Evolutionary conservation across 768 basidiomycete species (phyloP).

Genomic region (Podaxis rugospora): DNA sequence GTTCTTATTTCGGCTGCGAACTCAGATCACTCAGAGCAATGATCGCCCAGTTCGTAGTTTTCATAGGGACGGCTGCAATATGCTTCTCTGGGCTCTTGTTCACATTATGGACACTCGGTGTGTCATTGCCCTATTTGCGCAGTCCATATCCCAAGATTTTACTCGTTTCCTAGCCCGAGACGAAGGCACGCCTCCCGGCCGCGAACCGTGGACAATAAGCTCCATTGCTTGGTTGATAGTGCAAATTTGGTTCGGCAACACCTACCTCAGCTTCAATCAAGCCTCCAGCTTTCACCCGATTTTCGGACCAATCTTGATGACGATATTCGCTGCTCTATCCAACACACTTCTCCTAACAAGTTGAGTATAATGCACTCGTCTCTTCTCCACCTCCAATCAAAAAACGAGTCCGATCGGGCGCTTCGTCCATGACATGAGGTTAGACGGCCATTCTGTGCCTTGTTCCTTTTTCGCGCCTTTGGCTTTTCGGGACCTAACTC

Average conservation of each 20-base stretch:
- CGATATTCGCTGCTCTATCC: constrained; percentile 70
- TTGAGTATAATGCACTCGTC: constrained; percentile 21
- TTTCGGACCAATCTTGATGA: constrained; percentile 78
- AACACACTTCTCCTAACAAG: constrained; percentile 81
- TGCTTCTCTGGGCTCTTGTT: constrained; percentile 78
- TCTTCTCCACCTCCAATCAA: neutral
- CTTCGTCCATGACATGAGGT: neutral
- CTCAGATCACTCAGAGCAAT: constrained; percentile 74
- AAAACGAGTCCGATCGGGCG: constrained; percentile 2
- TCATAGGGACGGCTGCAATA: constrained; percentile 69
- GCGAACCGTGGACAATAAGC: constrained; percentile 32
- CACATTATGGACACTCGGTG: constrained; percentile 44
- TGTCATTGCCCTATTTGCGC: constrained; percentile 12
- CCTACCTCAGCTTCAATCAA: constrained; percentile 53
- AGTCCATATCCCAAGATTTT: neutral
- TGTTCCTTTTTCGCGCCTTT: neutral
- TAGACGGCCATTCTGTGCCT: neutral
- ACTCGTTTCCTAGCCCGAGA: constrained; percentile 20
- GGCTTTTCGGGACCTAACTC: neutral
- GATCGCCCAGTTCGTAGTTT: constrained; percentile 76
- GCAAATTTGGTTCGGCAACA: constrained; percentile 85
- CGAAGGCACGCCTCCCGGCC: constrained; percentile 20
- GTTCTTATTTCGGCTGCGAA: neutral
- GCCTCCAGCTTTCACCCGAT: constrained; percentile 61
- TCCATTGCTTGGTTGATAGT: constrained; percentile 81